A percentile compares a stretch with the other conserved stretches of the same genome.
Conservation (phyloP, 2,329 filamentous ascomycete species). For the Venturia asperata region DNA sequence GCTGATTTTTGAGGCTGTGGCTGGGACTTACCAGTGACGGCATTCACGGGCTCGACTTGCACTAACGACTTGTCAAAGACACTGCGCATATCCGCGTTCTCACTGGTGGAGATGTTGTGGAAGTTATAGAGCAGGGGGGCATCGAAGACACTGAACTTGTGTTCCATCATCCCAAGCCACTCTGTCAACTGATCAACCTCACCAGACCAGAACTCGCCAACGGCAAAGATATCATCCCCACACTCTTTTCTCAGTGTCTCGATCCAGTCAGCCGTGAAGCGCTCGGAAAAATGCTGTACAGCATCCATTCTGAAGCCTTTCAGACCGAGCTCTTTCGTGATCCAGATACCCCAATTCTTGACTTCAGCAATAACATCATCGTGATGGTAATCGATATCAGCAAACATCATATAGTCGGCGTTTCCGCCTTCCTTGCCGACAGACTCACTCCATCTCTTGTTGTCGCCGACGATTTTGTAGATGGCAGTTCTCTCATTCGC, state of each 20-base stretch:
- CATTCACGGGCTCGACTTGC: constrained; percentile 44
- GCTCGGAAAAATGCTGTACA: constrained; percentile 62
- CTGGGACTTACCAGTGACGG: constrained; percentile 44
- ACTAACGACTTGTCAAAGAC: constrained; percentile 58
- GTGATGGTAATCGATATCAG: constrained; percentile 59
- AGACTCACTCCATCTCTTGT: constrained; percentile 56
- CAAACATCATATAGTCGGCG: constrained; percentile 61
- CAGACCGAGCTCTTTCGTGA: constrained; percentile 53
- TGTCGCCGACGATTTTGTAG: constrained; percentile 57
- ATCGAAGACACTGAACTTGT: constrained; percentile 58
- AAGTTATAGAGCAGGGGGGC: constrained; percentile 63
- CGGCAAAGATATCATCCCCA: constrained; percentile 51
- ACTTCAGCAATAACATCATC: constrained; percentile 58
- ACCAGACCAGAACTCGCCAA: constrained; percentile 64
- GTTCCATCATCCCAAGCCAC: constrained; percentile 53
- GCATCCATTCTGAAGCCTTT: constrained; percentile 65
- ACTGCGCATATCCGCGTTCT: constrained; percentile 53
- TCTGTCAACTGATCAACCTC: constrained; percentile 48
- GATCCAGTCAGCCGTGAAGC: constrained; percentile 62
- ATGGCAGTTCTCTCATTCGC: constrained; percentile 51
- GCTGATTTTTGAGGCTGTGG: background rate
- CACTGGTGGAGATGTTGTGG: constrained; percentile 49
- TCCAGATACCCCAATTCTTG: constrained; percentile 61
- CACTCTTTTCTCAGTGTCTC: constrained; percentile 43
- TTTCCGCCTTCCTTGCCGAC: constrained; percentile 62